phyloP scores from a whole-genome alignment of 108 stramenopile genomes.

The Cyclotella atomus region DNA sequence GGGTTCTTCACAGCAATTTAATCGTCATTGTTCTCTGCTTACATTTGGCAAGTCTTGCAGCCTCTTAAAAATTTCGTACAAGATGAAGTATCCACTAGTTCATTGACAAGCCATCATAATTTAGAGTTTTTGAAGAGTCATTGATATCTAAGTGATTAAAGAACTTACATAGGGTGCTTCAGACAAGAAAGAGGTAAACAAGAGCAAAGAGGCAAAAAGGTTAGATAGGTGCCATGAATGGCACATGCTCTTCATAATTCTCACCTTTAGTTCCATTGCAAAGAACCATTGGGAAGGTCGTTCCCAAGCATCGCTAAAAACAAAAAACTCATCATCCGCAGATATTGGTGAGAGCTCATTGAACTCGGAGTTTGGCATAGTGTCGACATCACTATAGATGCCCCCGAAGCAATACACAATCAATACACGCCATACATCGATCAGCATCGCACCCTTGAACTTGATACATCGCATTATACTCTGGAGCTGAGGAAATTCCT shows the following conservation, averaged over 20 bases:
- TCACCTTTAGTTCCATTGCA: conserved; percentile 29
- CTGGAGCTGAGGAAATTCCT: conserved; percentile 51
- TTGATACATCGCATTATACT: conserved; percentile 34
- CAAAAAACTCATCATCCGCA: conserved; percentile 24
- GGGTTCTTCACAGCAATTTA: too few species aligned
- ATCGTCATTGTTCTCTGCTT: too few species aligned
- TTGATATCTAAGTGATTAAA: too few species aligned
- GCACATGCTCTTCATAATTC: not conserved
- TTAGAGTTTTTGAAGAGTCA: too few species aligned
- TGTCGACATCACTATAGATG: conserved; percentile 43
- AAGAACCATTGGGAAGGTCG: conserved; percentile 58
- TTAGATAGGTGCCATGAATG: not conserved
- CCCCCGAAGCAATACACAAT: conserved; percentile 42
- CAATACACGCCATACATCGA: conserved; percentile 52
- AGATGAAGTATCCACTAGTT: conserved; percentile 29
- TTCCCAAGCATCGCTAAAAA: conserved; percentile 32
- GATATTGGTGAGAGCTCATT: conserved; percentile 13
- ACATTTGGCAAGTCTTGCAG: conserved; percentile 25
- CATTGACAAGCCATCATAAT: too few species aligned
- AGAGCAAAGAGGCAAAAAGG: not conserved
- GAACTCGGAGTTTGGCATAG: conserved; percentile 10
- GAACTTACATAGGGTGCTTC: not conserved
- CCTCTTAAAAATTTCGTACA: conserved; percentile 41
- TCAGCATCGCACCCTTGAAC: conserved; percentile 45
- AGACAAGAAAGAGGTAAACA: not conserved